These are phyloP conservation scores for Monilinia aucupariae DNA, from an alignment of 2,329 filamentous ascomycete species.

Conservation along the genomic window DNA sequence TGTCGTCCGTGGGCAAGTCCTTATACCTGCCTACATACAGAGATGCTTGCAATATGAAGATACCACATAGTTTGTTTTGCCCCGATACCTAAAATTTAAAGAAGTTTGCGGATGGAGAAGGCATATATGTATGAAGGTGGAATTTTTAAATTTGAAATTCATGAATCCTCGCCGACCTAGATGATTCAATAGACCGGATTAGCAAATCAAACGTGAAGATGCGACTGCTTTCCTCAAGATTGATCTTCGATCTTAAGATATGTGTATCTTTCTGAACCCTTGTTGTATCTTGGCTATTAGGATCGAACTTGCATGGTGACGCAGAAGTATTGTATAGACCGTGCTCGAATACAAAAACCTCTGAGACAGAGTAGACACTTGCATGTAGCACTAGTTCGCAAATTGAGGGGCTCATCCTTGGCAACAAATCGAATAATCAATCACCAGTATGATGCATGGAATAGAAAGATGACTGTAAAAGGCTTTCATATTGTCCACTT, in stretches of 20 bases:
- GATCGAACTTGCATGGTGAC: background rate
- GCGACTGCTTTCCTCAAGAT: background rate
- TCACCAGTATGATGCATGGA: background rate
- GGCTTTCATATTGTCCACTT: conserved; percentile 9
- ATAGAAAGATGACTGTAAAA: background rate
- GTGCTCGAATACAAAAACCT: background rate
- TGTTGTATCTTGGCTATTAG: background rate
- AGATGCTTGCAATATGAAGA: background rate
- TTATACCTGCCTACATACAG: background rate
- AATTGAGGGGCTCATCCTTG: background rate
- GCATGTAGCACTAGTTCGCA: background rate
- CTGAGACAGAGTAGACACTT: background rate
- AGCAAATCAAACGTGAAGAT: background rate
- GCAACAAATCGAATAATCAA: background rate
- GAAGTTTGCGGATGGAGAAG: background rate
- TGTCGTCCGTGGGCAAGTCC: background rate
- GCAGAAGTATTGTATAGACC: background rate
- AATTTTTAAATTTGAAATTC: background rate
- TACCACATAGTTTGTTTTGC: background rate
- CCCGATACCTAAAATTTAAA: background rate
- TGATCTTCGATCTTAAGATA: background rate
- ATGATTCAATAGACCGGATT: background rate
- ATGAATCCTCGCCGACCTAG: background rate
- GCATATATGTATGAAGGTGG: background rate
- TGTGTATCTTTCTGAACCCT: background rate